phyloP scores from a whole-genome alignment of 129 eudicot genomes.

The Flaveria brownii region DNA sequence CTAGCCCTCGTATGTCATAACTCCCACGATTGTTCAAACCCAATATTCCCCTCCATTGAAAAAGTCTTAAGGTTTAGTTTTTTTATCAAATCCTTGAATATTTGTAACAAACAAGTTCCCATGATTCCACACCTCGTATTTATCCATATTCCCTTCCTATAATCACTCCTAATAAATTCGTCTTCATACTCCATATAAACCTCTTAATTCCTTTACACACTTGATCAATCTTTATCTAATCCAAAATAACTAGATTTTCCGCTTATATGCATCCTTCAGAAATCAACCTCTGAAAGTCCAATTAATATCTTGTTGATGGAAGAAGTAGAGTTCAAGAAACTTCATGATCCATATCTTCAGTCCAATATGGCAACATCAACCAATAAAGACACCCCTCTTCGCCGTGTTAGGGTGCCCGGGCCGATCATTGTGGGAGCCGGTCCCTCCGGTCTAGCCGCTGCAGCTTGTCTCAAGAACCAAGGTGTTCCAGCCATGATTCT shows the following conservation, averaged over 20 bases:
- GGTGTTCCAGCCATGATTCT: constrained; percentile 51
- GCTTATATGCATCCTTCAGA: no score
- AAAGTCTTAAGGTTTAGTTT: constrained; percentile 12
- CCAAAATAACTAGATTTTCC: constrained; percentile 18
- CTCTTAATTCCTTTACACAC: constrained; percentile 13
- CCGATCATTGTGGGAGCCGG: constrained; percentile 60
- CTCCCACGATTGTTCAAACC: background rate
- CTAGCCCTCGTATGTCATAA: background rate
- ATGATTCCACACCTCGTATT: constrained; percentile 26
- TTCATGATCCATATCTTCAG: constrained; percentile 40
- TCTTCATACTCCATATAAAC: constrained; percentile 1
- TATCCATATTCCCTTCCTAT: constrained; percentile 31
- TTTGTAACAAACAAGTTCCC: constrained; percentile 16
- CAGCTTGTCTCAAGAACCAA: constrained; percentile 50
- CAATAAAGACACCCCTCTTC: background rate
- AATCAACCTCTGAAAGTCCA: no score
- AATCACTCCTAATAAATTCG: constrained; percentile 25
- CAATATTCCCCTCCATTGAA: constrained; percentile 12
- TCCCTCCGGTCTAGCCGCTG: constrained; percentile 55
- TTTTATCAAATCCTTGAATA: constrained; percentile 9
- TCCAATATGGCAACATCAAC: constrained; percentile 22
- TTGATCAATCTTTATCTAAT: constrained; percentile 20
- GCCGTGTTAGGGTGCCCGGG: constrained; percentile 43
- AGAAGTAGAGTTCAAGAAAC: constrained; percentile 45
- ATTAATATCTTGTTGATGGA: constrained; percentile 23